These are phyloP conservation scores for Yarrowia sp. DNA, from an alignment of 805 yeast genomes.

Conservation along the genomic window DNA sequence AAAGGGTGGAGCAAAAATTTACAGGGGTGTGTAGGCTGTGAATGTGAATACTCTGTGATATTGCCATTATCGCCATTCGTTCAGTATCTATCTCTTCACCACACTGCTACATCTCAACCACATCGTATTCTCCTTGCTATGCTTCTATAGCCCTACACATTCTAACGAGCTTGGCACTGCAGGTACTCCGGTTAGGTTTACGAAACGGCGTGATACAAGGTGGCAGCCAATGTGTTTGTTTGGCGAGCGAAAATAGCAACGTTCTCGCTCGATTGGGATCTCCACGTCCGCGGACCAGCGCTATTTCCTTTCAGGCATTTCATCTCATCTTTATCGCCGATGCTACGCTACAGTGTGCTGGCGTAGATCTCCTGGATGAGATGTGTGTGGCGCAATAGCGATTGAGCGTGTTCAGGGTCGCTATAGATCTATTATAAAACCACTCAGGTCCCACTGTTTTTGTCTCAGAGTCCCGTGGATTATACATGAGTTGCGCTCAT, in stretches of 20 bases:
- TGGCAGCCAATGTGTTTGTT: not conserved
- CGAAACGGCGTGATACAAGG: not conserved
- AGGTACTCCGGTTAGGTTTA: constrained; percentile 8
- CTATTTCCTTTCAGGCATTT: not conserved
- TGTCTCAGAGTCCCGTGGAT: no score
- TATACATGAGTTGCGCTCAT: not conserved
- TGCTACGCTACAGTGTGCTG: not conserved
- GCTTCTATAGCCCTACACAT: not conserved
- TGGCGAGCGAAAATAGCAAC: not conserved
- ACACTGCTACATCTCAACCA: not conserved
- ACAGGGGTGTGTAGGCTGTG: not conserved
- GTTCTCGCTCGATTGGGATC: not conserved
- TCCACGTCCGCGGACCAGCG: not conserved
- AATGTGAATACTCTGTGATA: not conserved
- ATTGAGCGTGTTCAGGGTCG: no score
- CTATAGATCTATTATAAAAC: no score
- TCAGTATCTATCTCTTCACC: not conserved
- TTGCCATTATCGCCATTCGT: not conserved
- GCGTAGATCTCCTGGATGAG: not conserved
- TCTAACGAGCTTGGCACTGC: constrained; percentile 18
- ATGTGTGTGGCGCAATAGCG: no score
- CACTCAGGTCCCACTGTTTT: no score
- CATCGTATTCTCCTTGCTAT: not conserved
- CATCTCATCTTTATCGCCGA: not conserved
- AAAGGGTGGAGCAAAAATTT: not conserved